Evolutionary conservation across 2,329 filamentous ascomycete genomes (phyloP).

Genomic region (Hypoxylon sp.): DNA sequence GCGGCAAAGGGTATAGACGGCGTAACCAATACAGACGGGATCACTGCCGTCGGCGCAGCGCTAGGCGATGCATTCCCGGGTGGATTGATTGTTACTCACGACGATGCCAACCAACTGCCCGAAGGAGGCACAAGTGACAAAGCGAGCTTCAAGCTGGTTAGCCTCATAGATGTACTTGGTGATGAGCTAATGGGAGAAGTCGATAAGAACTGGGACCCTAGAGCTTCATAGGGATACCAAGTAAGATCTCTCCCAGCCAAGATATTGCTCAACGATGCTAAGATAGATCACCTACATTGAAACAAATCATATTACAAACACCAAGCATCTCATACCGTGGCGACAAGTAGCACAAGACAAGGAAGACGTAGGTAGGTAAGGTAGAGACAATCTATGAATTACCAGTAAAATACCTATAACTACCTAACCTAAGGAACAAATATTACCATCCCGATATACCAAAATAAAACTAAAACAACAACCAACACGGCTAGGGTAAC

Average conservation of each 20-base stretch:
- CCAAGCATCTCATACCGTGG: neutral
- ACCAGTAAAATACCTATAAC: slow-evolving; percentile 38
- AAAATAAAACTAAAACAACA: slow-evolving; percentile 12
- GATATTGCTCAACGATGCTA: neutral
- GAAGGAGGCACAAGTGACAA: slow-evolving; percentile 61
- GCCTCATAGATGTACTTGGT: slow-evolving; percentile 58
- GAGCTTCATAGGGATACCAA: slow-evolving; percentile 34
- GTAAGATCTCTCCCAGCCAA: neutral
- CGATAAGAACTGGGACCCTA: slow-evolving; percentile 59
- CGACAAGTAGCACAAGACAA: neutral
- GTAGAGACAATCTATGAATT: slow-evolving; percentile 37
- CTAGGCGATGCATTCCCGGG: slow-evolving; percentile 60
- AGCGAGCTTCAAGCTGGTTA: slow-evolving; percentile 67
- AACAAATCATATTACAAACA: neutral
- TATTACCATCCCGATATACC: slow-evolving; percentile 32
- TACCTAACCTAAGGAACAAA: slow-evolving; percentile 31
- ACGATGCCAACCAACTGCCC: slow-evolving; percentile 67
- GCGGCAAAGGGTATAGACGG: slow-evolving; percentile 61
- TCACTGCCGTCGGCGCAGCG: slow-evolving; percentile 62
- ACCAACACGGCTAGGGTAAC: slow-evolving; percentile 23
- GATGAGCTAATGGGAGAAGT: slow-evolving; percentile 56
- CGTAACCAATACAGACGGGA: slow-evolving; percentile 68
- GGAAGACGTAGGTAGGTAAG: neutral
- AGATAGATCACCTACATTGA: neutral
- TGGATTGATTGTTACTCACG: slow-evolving; percentile 66